phyloP scores from a whole-genome alignment of 345 rosid species.

The Hypericum androsaemum region DNA sequence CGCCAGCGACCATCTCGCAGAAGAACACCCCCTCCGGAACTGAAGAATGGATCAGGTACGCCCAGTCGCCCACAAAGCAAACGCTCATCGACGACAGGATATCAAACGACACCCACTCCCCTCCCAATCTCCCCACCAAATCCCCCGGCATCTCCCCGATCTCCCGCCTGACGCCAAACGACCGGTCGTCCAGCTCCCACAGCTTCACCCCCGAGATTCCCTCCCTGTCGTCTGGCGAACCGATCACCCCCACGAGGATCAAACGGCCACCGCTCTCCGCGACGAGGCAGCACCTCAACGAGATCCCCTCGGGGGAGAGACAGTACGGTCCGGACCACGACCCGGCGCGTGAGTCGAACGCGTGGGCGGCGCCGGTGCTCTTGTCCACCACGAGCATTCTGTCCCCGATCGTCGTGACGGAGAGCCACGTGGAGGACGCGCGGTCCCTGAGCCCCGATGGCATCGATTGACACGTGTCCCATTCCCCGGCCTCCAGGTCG shows the following conservation, averaged over 20 bases:
- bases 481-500: slow-evolving; percentile 28
- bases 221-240: slow-evolving; percentile 9
- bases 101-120: slow-evolving; percentile 10
- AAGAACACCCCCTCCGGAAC: slow-evolving; percentile 25
- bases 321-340: slow-evolving; percentile 46
- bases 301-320: slow-evolving; percentile 21
- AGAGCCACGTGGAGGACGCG: slow-evolving; percentile 54
- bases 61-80: slow-evolving; percentile 23
- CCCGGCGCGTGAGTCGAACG: slow-evolving; percentile 40
- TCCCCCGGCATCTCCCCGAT: slow-evolving; percentile 44
- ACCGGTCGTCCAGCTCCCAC: slow-evolving; percentile 35
- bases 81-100: slow-evolving; percentile 25
- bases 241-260: slow-evolving; percentile 38
- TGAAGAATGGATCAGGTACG: slow-evolving; percentile 24
- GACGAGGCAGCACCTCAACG: slow-evolving; percentile 13
- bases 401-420: slow-evolving; percentile 29
- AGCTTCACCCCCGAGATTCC: slow-evolving; percentile 30
- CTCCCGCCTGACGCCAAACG: slow-evolving; percentile 17
- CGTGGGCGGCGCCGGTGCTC: slow-evolving; percentile 31
- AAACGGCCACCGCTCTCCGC: slow-evolving; percentile 31
- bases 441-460: slow-evolving; percentile 41
- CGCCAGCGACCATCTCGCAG: slow-evolving; percentile 35
- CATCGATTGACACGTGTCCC: slow-evolving; percentile 54
- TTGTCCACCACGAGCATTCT: slow-evolving; percentile 47
- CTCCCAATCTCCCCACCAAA: slow-evolving; percentile 33